phyloP scores from a whole-genome alignment of 257 asterid genomes.

The Capsicum chinense region DNA sequence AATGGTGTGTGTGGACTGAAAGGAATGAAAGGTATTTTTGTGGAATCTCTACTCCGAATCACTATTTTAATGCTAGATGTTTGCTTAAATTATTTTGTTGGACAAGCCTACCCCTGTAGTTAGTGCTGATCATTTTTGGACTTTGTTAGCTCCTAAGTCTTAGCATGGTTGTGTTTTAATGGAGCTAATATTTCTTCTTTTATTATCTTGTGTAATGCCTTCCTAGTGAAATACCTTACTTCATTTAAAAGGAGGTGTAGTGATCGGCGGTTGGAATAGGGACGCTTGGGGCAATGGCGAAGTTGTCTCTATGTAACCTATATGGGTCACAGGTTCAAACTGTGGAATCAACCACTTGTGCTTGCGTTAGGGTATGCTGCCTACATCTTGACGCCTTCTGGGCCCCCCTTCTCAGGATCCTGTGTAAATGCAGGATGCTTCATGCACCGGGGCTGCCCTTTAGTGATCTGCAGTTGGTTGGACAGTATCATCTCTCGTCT shows the following conservation, averaged over 20 bases:
- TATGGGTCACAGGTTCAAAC: no score
- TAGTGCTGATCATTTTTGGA: background rate
- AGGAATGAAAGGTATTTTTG: background rate
- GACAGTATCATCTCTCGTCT: background rate
- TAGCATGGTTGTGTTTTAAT: background rate
- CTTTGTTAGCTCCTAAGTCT: background rate
- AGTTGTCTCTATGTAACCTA: background rate
- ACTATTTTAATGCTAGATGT: background rate
- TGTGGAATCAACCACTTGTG: background rate
- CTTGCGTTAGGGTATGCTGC: background rate
- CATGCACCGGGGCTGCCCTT: background rate
- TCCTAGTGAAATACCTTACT: background rate
- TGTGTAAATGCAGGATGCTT: background rate
- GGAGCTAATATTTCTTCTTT: background rate
- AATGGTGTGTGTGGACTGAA: background rate
- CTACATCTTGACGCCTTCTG: background rate
- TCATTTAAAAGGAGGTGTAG: background rate
- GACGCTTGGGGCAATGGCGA: background rate
- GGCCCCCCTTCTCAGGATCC: background rate
- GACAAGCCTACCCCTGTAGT: background rate
- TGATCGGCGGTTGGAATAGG: background rate
- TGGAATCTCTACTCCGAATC: background rate
- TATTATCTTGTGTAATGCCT: background rate
- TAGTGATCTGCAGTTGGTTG: background rate
- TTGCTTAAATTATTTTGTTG: conserved; percentile 3